Conservation (phyloP, 345 rosid species). For the Acer campestre region DNA sequence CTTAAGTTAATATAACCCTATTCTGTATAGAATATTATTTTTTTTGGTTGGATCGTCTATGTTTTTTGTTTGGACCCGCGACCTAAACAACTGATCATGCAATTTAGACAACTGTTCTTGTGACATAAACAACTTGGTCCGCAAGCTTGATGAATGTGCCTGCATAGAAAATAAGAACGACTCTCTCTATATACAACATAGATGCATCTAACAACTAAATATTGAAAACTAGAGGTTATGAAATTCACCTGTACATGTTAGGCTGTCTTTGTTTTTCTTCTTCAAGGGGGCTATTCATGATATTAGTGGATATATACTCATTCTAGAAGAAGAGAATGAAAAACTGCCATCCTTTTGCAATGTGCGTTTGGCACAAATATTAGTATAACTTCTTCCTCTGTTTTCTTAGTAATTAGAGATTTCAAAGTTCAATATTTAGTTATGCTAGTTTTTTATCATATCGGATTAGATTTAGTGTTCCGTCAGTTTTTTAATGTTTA, state of each 20-base stretch:
- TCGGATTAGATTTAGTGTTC: neutral
- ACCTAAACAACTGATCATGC: neutral
- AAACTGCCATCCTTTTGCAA: neutral
- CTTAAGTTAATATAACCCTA: neutral
- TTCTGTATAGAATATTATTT: no score
- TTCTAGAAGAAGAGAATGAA: neutral
- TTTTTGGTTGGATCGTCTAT: neutral
- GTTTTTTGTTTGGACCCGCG: neutral
- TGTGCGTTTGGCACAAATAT: slow-evolving; percentile 11
- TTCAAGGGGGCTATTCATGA: neutral
- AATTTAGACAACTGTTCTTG: neutral
- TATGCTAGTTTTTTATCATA: neutral
- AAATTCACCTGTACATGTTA: neutral
- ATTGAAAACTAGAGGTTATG: neutral
- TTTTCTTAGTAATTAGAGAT: neutral
- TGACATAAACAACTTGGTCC: neutral
- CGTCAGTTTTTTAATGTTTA: neutral
- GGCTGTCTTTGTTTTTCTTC: neutral
- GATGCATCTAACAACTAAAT: neutral
- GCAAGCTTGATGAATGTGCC: neutral
- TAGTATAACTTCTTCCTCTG: slow-evolving; percentile 9
- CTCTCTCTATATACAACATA: neutral
- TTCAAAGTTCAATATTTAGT: neutral
- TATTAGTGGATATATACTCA: neutral
- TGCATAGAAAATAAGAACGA: no score